Percentiles rank a stretch among this genome's conserved stretches.
These are phyloP conservation scores for Penicillium sp. DNA, from an alignment of 2,329 filamentous ascomycete species.

Conservation along the genomic window DNA sequence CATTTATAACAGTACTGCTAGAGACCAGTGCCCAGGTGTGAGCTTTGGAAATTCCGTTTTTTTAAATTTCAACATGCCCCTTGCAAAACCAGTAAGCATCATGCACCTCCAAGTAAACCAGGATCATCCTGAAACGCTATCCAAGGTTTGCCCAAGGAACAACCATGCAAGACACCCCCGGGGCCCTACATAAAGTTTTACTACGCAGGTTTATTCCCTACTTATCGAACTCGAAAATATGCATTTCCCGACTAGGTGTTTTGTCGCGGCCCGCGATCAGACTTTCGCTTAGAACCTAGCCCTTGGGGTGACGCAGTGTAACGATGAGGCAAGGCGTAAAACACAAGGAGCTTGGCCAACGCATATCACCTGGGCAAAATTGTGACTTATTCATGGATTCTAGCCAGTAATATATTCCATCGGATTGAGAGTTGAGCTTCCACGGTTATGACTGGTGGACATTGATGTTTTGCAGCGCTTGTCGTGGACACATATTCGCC, in stretches of 20 bases:
- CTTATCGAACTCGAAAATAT: background rate
- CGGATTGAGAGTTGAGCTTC: too few species aligned
- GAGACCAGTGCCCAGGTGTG: background rate
- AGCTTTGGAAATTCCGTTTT: background rate
- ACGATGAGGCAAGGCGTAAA: background rate
- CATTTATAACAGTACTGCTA: too few species aligned
- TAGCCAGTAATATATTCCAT: too few species aligned
- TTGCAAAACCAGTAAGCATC: background rate
- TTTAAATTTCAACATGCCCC: background rate
- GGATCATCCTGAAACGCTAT: slow-evolving; percentile 6
- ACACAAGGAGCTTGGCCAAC: background rate
- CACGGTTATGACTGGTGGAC: too few species aligned
- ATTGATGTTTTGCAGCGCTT: too few species aligned
- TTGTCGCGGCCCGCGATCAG: background rate
- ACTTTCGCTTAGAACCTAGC: background rate
- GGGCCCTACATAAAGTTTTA: background rate
- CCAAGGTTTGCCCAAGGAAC: background rate
- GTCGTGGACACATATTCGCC: too few species aligned
- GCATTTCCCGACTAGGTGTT: background rate
- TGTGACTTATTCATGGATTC: background rate
- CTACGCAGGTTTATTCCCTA: background rate
- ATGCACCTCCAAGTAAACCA: background rate
- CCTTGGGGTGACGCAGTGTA: slow-evolving; percentile 5
- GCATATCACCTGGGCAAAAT: background rate
- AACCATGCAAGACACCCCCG: background rate